phyloP scores from a whole-genome alignment of 1,139 yeast genomes.

The Scheffersomyces quercinus region DNA sequence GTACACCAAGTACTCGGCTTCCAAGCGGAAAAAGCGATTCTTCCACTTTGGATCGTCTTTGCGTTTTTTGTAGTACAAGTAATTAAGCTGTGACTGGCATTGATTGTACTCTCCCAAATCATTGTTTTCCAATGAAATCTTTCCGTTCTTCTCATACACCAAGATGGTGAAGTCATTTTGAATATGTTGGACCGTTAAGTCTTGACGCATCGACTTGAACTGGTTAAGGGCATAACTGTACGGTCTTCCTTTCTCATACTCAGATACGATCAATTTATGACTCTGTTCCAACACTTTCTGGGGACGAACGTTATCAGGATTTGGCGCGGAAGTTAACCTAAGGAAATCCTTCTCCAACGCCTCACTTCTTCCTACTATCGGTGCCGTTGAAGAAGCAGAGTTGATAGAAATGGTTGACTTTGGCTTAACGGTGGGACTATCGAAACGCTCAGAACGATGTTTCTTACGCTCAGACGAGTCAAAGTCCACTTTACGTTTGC shows the following conservation, averaged over 20 bases:
- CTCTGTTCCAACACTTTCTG: conserved; percentile 59
- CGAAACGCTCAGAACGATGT: conserved; percentile 56
- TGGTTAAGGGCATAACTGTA: conserved; percentile 87
- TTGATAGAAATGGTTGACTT: conserved; percentile 4
- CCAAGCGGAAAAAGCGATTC: conserved; percentile 19
- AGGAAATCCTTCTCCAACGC: conserved; percentile 75
- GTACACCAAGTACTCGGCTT: conserved; percentile 71
- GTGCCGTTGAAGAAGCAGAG: conserved; percentile 1
- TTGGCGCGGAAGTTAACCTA: conserved; percentile 88
- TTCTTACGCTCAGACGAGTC: conserved; percentile 43
- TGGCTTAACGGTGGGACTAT: conserved; percentile 14
- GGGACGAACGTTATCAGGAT: conserved; percentile 83
- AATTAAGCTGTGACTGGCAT: conserved; percentile 80
- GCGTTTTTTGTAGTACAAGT: conserved; percentile 47
- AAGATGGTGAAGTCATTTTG: conserved; percentile 72
- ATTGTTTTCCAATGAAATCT: conserved; percentile 76
- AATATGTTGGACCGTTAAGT: conserved; percentile 88
- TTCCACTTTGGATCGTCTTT: conserved; percentile 5
- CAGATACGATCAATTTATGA: conserved; percentile 52
- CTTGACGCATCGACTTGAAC: conserved; percentile 89
- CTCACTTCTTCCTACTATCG: conserved; percentile 64
- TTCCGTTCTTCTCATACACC: conserved; percentile 86
- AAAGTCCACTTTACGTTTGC: conserved; percentile 14
- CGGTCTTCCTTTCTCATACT: conserved; percentile 54
- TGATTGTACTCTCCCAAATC: conserved; percentile 96